phyloP scores from a whole-genome alignment of 1,139 yeast genomes.

The Blastobotrys niveus region DNA sequence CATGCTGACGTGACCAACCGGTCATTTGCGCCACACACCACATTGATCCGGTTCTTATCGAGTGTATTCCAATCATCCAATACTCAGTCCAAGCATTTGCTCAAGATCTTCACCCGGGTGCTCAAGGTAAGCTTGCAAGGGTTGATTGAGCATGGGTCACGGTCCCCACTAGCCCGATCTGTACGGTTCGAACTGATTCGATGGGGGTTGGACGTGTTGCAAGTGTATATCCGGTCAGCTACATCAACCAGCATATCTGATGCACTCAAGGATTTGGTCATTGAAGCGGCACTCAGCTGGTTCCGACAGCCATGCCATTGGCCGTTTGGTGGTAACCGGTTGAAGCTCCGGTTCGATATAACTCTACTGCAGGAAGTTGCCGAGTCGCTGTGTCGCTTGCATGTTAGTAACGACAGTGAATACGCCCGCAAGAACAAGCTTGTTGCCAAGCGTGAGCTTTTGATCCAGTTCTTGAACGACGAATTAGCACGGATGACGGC shows the following conservation, averaged over 20 bases:
- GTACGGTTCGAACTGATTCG: conserved; percentile 68
- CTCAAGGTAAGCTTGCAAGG: conserved; percentile 54
- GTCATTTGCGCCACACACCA: conserved; percentile 67
- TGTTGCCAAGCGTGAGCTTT: conserved; percentile 44
- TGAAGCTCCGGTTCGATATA: conserved; percentile 67
- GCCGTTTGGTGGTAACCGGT: conserved; percentile 80
- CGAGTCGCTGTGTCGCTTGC: conserved; percentile 17
- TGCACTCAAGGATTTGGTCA: conserved; percentile 46
- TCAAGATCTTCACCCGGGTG: conserved; percentile 63
- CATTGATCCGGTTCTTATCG: conserved; percentile 60
- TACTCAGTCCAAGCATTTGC: conserved; percentile 64
- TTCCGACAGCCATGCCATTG: conserved; percentile 57
- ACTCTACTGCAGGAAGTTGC: conserved; percentile 41
- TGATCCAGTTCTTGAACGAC: conserved; percentile 61
- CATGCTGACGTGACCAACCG: conserved; percentile 45
- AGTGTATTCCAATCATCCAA: conserved; percentile 82
- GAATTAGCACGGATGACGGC: conserved; percentile 68
- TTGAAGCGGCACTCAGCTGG: conserved; percentile 75
- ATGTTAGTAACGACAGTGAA: conserved; percentile 8
- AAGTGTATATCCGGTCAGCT: conserved; percentile 46
- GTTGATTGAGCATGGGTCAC: conserved; percentile 48
- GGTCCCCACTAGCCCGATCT: conserved; percentile 76
- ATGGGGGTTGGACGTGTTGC: conserved; percentile 62
- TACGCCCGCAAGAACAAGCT: conserved; percentile 11
- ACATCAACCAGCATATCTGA: conserved; percentile 35